Evolutionary conservation across 2,329 filamentous ascomycete species (phyloP).

Genomic region (Colletotrichum siamense): DNA sequence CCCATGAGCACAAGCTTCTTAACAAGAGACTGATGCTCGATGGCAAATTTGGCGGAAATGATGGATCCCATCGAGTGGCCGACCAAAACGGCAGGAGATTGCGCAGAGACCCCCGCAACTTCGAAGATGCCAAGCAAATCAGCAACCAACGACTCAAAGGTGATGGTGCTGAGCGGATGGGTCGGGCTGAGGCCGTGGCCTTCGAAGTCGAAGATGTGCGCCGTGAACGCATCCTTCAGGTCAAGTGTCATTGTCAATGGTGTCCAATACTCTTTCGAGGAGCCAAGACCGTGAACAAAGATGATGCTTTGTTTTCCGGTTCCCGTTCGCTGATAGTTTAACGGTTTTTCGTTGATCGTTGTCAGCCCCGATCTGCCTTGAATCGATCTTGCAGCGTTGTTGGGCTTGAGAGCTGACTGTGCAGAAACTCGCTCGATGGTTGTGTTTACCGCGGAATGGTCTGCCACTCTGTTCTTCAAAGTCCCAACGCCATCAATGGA

Average conservation of each 20-base stretch:
- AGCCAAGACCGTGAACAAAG: slow-evolving; percentile 63
- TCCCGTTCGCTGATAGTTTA: slow-evolving; percentile 42
- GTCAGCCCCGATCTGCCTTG: slow-evolving; percentile 33
- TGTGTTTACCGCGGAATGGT: slow-evolving; percentile 26
- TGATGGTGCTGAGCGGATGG: slow-evolving; percentile 44
- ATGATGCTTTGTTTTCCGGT: slow-evolving; percentile 38
- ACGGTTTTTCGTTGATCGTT: slow-evolving; percentile 41
- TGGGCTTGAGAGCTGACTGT: background rate
- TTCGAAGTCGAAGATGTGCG: slow-evolving; percentile 59
- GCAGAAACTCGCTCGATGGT: slow-evolving; percentile 27
- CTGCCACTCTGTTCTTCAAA: slow-evolving; percentile 42
- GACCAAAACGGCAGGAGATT: slow-evolving; percentile 43
- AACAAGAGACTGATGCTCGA: slow-evolving; percentile 43
- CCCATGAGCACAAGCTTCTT: slow-evolving; percentile 52
- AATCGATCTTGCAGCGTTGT: slow-evolving; percentile 24
- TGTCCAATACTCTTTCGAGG: slow-evolving; percentile 46
- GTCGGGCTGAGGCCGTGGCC: slow-evolving; percentile 61
- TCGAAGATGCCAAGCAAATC: slow-evolving; percentile 47
- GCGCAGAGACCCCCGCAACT: slow-evolving; percentile 31
- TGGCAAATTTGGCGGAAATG: slow-evolving; percentile 47
- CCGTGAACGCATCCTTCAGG: slow-evolving; percentile 32
- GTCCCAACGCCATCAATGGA: slow-evolving; percentile 46
- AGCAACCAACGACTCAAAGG: slow-evolving; percentile 45
- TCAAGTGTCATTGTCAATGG: slow-evolving; percentile 45
- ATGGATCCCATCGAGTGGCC: slow-evolving; percentile 59